A percentile compares a stretch with the other conserved stretches of the same genome.
phyloP scores from a whole-genome alignment of 495 filamentous ascomycete species.

The Penicillium turbatum region DNA sequence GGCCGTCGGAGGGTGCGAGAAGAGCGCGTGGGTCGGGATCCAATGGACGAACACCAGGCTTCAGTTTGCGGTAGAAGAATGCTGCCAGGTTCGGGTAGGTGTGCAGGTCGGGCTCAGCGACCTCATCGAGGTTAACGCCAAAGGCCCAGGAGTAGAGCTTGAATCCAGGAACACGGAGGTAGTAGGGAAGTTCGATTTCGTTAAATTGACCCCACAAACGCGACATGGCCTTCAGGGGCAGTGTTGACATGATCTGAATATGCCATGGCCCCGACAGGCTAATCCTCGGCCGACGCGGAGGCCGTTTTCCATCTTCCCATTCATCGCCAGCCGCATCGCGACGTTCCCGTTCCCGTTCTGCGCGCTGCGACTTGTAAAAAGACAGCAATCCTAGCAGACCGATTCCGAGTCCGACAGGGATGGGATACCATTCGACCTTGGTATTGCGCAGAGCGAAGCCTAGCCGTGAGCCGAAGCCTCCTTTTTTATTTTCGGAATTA shows the following conservation, averaged over 20 bases:
- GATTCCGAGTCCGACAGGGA: conserved; percentile 85
- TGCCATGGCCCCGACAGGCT: conserved; percentile 91
- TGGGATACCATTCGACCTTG: conserved; percentile 91
- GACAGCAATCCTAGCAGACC: conserved; percentile 80
- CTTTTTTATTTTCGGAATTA: conserved; percentile 41
- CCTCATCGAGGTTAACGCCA: conserved; percentile 87
- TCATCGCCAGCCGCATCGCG: conserved; percentile 50
- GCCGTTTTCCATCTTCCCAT: conserved; percentile 47
- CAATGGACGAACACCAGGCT: conserved; percentile 82
- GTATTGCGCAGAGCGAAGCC: conserved; percentile 64
- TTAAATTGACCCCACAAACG: conserved; percentile 95
- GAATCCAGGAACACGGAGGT: conserved; percentile 90
- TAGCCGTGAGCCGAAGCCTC: conserved; percentile 60
- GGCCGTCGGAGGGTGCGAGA: conserved; percentile 83
- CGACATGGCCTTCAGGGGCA: conserved; percentile 91
- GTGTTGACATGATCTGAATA: conserved; percentile 91
- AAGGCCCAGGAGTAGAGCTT: conserved; percentile 89
- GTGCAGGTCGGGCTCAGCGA: conserved; percentile 81
- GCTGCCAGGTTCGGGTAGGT: conserved; percentile 87
- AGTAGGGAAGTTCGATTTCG: conserved; percentile 84
- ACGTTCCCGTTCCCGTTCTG: conserved; percentile 44
- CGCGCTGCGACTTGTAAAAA: conserved; percentile 69
- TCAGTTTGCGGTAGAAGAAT: conserved; percentile 95
- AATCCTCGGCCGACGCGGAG: conserved; percentile 61
- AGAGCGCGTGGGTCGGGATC: conserved; percentile 75